Evolutionary conservation across 1,139 yeast genomes (phyloP).

Genomic region (Debaryomycetaceae sp.): DNA sequence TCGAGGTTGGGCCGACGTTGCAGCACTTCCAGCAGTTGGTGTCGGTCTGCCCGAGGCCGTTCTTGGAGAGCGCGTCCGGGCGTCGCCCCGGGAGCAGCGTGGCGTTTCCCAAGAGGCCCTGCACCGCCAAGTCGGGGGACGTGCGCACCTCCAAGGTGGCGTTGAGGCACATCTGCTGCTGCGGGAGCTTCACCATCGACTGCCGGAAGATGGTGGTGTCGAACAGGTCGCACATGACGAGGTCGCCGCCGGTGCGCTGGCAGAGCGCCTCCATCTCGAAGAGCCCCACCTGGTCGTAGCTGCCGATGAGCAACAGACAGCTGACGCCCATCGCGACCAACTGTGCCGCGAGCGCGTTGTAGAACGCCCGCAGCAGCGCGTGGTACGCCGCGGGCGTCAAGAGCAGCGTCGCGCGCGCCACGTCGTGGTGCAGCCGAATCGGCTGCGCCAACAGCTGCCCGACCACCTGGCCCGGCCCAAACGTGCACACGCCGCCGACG

Average conservation of each 20-base stretch:
- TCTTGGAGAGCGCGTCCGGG: conserved; percentile 23
- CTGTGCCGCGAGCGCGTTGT: conserved; percentile 39
- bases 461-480: conserved; percentile 55
- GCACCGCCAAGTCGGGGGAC: conserved; percentile 42
- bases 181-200: conserved; percentile 52
- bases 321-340: conserved; percentile 45
- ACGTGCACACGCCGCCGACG: conserved; percentile 55
- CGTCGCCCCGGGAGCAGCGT: conserved; percentile 30
- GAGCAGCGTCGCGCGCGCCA: conserved; percentile 37
- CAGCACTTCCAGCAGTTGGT: conserved; percentile 63
- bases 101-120: conserved; percentile 61
- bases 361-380: conserved; percentile 42
- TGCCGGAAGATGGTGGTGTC: conserved; percentile 63
- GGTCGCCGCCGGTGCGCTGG: conserved; percentile 56
- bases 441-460: conserved; percentile 47
- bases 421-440: conserved; percentile 56
- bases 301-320: conserved; percentile 55
- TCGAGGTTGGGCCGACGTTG: conserved; percentile 50
- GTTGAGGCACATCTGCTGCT: conserved; percentile 46
- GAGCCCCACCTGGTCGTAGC: conserved; percentile 65
- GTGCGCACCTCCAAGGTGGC: conserved; percentile 54
- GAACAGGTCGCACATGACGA: conserved; percentile 61
- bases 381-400: conserved; percentile 24
- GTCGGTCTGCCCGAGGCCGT: conserved; percentile 39
- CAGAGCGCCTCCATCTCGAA: conserved; percentile 61